Percentiles rank a stretch among this genome's conserved stretches.
phyloP scores from a whole-genome alignment of 805 yeast genomes.

The Candida michaelii region DNA sequence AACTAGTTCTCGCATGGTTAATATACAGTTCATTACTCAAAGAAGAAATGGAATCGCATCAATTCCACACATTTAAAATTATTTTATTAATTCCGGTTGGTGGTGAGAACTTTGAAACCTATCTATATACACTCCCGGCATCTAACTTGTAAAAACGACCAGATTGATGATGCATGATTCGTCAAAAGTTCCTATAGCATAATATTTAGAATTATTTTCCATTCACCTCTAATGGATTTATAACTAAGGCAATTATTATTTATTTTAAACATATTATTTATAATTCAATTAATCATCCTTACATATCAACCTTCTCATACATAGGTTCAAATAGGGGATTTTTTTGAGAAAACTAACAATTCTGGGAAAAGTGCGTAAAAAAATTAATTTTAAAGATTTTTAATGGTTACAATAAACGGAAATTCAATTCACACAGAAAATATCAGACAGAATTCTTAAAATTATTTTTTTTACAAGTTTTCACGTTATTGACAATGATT shows the following conservation, averaged over 20 bases:
- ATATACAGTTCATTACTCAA: not conserved
- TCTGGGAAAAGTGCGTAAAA: slow-evolving; percentile 6
- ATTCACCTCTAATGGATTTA: not conserved
- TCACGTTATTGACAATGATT: not conserved
- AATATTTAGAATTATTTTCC: not conserved
- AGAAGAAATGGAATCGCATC: slow-evolving; percentile 1
- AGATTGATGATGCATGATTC: slow-evolving; percentile 2
- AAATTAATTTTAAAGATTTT: no score
- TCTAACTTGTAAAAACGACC: slow-evolving; percentile 1
- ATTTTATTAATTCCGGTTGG: slow-evolving; percentile 2
- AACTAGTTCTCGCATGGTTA: not conserved
- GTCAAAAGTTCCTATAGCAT: not conserved
- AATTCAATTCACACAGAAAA: no score
- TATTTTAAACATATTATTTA: no score
- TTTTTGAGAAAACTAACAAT: not conserved
- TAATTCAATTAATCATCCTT: no score
- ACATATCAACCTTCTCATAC: not conserved
- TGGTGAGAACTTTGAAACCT: not conserved
- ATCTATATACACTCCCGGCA: slow-evolving; percentile 2
- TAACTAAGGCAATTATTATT: not conserved
- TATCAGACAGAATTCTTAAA: not conserved
- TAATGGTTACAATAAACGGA: no score
- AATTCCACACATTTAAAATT: slow-evolving; percentile 1
- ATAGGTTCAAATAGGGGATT: not conserved
- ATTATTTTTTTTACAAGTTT: not conserved